Conservation (phyloP, 2,329 filamentous ascomycete genomes). For the Fusarium sp. region DNA sequence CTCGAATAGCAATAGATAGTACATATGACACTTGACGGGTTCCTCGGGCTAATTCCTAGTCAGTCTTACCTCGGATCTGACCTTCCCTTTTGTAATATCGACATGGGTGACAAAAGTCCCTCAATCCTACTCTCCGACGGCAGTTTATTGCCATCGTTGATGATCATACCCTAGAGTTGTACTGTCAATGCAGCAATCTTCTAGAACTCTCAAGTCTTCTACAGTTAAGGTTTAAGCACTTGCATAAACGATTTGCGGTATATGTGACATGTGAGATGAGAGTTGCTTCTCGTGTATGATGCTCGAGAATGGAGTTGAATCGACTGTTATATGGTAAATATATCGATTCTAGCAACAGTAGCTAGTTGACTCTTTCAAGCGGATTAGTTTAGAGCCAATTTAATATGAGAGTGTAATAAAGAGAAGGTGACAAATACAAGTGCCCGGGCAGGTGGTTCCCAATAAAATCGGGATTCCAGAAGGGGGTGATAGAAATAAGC, state of each 20-base stretch:
- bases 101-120: conserved; percentile 5
- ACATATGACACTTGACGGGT: not conserved
- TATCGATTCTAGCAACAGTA: accelerated
- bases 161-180: not conserved
- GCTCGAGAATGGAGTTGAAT: too few species aligned
- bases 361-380: too few species aligned
- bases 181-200: not conserved
- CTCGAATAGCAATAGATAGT: not conserved
- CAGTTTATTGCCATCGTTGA: not conserved
- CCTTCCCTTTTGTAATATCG: not conserved
- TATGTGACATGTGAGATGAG: not conserved
- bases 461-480: too few species aligned
- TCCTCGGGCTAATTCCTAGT: not conserved
- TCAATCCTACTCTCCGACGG: not conserved
- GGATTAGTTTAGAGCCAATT: not conserved
- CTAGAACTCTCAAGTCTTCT: not conserved
- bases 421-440: not conserved
- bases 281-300: not conserved
- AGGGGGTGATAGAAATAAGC: too few species aligned
- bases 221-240: not conserved
- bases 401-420: not conserved
- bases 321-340: too few species aligned
- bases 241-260: not conserved
- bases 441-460: too few species aligned
- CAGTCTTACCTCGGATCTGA: not conserved